Evolutionary conservation across 139 green algal genomes (phyloP).

Genomic region (Chlorella vulgaris): DNA sequence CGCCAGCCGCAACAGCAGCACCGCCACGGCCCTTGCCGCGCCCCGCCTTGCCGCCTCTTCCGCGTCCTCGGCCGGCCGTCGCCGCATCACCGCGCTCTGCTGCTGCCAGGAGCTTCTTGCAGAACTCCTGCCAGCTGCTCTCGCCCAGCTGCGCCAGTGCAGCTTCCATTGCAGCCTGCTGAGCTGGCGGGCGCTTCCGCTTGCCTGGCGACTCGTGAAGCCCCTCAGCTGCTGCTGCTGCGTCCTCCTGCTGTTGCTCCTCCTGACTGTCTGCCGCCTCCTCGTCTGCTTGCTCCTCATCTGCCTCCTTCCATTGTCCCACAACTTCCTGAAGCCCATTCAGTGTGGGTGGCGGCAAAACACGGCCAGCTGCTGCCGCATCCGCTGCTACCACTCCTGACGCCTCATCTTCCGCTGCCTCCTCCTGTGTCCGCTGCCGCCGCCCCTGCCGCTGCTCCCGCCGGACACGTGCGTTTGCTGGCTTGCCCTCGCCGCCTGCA

Average conservation of each 20-base stretch:
- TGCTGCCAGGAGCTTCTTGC: background rate
- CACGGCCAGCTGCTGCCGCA: too few species aligned
- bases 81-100: background rate
- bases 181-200: background rate
- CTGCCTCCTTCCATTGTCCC: too few species aligned
- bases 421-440: too few species aligned
- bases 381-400: too few species aligned
- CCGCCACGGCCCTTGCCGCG: background rate
- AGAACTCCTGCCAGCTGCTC: background rate
- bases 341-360: too few species aligned
- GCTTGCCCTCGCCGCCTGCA: background rate
- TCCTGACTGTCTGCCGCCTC: background rate
- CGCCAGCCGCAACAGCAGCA: background rate
- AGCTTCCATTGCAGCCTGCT: background rate
- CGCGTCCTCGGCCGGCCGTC: constrained; percentile 5
- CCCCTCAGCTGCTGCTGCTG: background rate
- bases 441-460: background rate
- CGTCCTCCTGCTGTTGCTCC: background rate
- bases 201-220: background rate
- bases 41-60: background rate
- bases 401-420: too few species aligned
- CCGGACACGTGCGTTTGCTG: background rate
- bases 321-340: too few species aligned
- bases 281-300: too few species aligned
- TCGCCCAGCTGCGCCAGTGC: constrained; percentile 6